Evolutionary conservation across 2,329 filamentous ascomycete genomes (phyloP).

Genomic region (Pseudocercospora macadamiae): DNA sequence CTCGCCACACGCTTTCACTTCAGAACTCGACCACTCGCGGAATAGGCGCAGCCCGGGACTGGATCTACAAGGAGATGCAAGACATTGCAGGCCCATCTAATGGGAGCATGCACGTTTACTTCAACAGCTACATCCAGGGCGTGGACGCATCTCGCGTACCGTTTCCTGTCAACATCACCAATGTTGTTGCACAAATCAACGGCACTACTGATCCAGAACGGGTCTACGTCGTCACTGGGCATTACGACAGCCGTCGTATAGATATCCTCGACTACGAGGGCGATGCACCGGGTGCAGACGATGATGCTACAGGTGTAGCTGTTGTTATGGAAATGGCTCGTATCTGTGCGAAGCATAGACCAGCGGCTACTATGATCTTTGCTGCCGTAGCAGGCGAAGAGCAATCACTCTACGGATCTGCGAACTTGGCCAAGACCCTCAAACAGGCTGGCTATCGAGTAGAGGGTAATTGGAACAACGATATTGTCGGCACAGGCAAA

Average conservation of each 20-base stretch:
- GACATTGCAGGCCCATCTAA: slow-evolving; percentile 52
- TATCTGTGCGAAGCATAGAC: slow-evolving; percentile 52
- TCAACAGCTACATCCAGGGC: slow-evolving; percentile 56
- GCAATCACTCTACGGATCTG: slow-evolving; percentile 57
- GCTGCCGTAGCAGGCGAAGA: slow-evolving; percentile 62
- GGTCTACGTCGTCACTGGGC: slow-evolving; percentile 58
- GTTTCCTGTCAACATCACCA: slow-evolving; percentile 57
- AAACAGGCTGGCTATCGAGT: slow-evolving; percentile 57
- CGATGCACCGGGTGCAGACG: slow-evolving; percentile 61
- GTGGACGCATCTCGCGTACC: slow-evolving; percentile 50
- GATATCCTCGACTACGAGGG: slow-evolving; percentile 55
- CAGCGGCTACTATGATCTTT: slow-evolving; percentile 58
- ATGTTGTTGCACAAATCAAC: slow-evolving; percentile 56
- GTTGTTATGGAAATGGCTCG: slow-evolving; percentile 60
- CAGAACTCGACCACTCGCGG: slow-evolving; percentile 56
- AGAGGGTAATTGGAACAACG: slow-evolving; percentile 61
- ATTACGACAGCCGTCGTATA: slow-evolving; percentile 59
- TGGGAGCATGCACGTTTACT: slow-evolving; percentile 55
- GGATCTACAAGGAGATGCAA: slow-evolving; percentile 57
- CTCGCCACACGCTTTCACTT: slow-evolving; percentile 58
- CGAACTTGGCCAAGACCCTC: slow-evolving; percentile 56
- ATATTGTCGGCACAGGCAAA: slow-evolving; percentile 56
- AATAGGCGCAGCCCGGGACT: slow-evolving; percentile 61
- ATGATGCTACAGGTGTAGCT: slow-evolving; percentile 61
- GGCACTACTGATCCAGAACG: slow-evolving; percentile 53